Evolutionary conservation across 805 yeast genomes (phyloP), one percentile per base, ranked within the genome.

Genomic region (Hanseniaspora lindneri): DNA sequence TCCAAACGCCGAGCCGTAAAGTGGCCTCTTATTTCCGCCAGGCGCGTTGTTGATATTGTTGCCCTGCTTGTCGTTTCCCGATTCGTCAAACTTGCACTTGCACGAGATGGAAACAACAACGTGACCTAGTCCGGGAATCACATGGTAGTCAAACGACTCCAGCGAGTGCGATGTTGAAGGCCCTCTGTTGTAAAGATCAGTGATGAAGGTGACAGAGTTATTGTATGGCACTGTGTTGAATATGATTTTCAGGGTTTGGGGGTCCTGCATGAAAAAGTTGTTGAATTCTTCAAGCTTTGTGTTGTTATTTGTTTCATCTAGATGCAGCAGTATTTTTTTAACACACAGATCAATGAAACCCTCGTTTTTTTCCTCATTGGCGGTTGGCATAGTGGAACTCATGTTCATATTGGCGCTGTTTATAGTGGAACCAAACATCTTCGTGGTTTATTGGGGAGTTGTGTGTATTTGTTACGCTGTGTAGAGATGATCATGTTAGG

Each of bases 1-100:
- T 2, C 89, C 92, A 58, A 74, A 77, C 76, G 83, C 77, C 5
- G 80, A 67, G 7, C 89, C 78, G 81, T 83, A 81, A 1, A 74
- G 47, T 2, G 77, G 69, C 58, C 82, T 70, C n/a, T 59, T 55
- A 54, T 27, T 44, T 52, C 21, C 51, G 49, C 44, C 53, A 47
- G 23, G 36, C 9, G 33, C 52, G n/a, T 44, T 53, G 16, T 79
- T 60, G 40, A 78, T 78, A 0, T 86, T 74, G 19, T 76, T 70
- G 49, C 79, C 82, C 2, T 87, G 56, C 58, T 78, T 73, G 52
- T 77, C 79, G 52, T 67, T 72, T 0, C 92, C 92, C 47, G 80
- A 73, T 57, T 83, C 92, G 61, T 83, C 92, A 55, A 82, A 83
- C 52, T 79, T 69, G 11, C 82, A 83, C 60, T 80, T 83, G 14